These are phyloP conservation scores for Juglanconis sp. DNA, from an alignment of 2,329 filamentous ascomycete species.

Conservation along the genomic window DNA sequence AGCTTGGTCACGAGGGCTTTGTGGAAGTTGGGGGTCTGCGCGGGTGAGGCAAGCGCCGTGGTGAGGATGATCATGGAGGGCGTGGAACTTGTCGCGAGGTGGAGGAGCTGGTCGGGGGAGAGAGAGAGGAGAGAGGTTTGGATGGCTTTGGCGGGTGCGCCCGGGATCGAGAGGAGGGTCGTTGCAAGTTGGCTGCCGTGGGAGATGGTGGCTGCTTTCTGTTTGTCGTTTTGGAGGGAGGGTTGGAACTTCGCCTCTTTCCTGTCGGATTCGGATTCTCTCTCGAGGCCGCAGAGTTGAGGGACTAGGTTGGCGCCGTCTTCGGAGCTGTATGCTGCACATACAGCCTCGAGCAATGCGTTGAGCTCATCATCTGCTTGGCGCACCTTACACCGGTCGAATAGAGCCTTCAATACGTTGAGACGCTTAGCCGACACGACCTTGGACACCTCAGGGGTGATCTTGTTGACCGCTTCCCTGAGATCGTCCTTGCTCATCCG, in stretches of 20 bases:
- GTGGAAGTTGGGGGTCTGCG: constrained; percentile 51
- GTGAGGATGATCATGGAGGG: constrained; percentile 48
- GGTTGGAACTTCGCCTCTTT: constrained; percentile 24
- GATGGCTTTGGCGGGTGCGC: constrained; percentile 65
- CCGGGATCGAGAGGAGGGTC: constrained; percentile 72
- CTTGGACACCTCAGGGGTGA: constrained; percentile 68
- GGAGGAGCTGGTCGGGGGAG: constrained; percentile 51
- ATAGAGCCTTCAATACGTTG: constrained; percentile 74
- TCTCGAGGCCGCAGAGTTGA: constrained; percentile 46
- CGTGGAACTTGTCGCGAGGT: constrained; percentile 58
- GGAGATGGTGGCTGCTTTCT: constrained; percentile 50
- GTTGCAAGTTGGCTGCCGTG: constrained; percentile 83
- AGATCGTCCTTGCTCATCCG: constrained; percentile 85
- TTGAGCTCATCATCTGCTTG: constrained; percentile 24
- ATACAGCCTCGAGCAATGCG: constrained; percentile 50
- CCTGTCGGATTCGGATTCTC: constrained; percentile 28
- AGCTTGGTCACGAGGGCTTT: constrained; percentile 51
- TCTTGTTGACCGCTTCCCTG: constrained; percentile 65
- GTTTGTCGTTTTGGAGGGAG: constrained; percentile 46
- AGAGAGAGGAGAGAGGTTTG: constrained; percentile 68
- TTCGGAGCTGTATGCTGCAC: constrained; percentile 42
- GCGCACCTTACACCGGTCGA: constrained; percentile 77
- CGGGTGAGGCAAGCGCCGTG: constrained; percentile 46
- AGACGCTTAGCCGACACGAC: constrained; percentile 74
- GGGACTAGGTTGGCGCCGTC: constrained; percentile 46